Evolutionary conservation across 257 asterid species (phyloP), one percentile per base, ranked within the genome.

Genomic region (Petrea volubilis): DNA sequence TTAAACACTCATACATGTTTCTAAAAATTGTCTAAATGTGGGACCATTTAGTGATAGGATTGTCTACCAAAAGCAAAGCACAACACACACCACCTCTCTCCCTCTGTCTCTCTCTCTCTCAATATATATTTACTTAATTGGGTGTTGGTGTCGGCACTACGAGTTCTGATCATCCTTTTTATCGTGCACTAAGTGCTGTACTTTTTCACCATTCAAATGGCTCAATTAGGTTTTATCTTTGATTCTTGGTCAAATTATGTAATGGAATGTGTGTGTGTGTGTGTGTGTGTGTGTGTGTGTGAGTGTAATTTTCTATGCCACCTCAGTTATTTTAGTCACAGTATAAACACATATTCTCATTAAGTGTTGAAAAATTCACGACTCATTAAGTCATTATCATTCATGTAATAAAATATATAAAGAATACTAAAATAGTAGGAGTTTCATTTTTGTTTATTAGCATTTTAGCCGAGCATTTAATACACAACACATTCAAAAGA

Each of bases 1-100:
- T 65, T 59, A 14, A 20, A n/a, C 20, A 64, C 21, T 63, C 52
- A 60, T 53, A 71, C 18, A 69, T 79, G 74, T 63, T 66, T 71
- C 64, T n/a, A 18, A 53, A 31, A 34, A n/a, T 2, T 36, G 57
- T 58, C 60, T 58, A 41, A 28, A 55, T 25, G 64, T 78, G 83
- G 86, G 85, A 40, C 81, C 80, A 33, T n/a, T n/a, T n/a, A n/a
- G n/a, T n/a, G n/a, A n/a, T n/a, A 55, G 68, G 23, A 44, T 40
- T 85, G 94, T 83, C 82, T 33, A 77, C 50, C 31, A 64, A 87
- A 85, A 87, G 85, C 73, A 64, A 14, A 74, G 76, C 90, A 87
- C 73, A 52, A 17, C 44, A 24, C 74, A 36, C 15, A 64, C 55
- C 64, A 40, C 60, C 25, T 46, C 57, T 40, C 41, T 70, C 13